Evolutionary conservation across 2,329 filamentous ascomycete genomes (phyloP), one percentile per base, ranked within the genome.

Genomic region (Fonsecaea monophora): DNA sequence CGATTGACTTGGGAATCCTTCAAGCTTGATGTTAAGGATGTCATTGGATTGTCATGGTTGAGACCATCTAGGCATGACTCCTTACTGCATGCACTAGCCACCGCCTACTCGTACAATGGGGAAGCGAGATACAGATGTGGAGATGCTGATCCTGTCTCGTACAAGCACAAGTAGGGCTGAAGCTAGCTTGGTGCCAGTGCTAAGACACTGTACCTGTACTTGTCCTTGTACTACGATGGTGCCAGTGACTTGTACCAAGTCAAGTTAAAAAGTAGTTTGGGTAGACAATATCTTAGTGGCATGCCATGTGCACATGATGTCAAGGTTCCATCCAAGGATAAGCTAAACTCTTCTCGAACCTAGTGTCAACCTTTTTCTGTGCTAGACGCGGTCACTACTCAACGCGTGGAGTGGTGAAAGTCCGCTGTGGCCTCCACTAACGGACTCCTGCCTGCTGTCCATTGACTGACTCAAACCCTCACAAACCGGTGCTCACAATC

Each of bases 31-130:
- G 21, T 18, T 32, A 18, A 60, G 15, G 21, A 40, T 25, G 12
- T 18, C 12, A 60, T 60, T 60, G 58, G 58, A 30, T 38, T 42
- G 38, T 40, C 55, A 25, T 38, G 45, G 45, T 21, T 58, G 55
- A 21, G 35, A 21, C 15, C 30, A 13, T 35, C 48, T 21, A 21
- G 18, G 35, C 30, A 61, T 61, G 59, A 61, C 48, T 54, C 59
- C 6, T 21, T 45, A 30, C 13, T 48, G 38, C 45, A 58, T 45
- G 30, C 35, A 15, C 13, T 13, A 18, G 10, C n/a, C 15, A 50
- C 45, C 21, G 18, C 25, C 45, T 13, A 25, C 18, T 5, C 2
- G 7, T 4, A 8, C n/a, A 48, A 48, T 34, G 15, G 10, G 4
- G 34, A 15, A 59, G 10, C 9, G 37, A 45, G 55, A 58, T 15